Base-by-base conservation (phyloP, 805 yeast species). In the Hanseniaspora lachancei region DNA sequence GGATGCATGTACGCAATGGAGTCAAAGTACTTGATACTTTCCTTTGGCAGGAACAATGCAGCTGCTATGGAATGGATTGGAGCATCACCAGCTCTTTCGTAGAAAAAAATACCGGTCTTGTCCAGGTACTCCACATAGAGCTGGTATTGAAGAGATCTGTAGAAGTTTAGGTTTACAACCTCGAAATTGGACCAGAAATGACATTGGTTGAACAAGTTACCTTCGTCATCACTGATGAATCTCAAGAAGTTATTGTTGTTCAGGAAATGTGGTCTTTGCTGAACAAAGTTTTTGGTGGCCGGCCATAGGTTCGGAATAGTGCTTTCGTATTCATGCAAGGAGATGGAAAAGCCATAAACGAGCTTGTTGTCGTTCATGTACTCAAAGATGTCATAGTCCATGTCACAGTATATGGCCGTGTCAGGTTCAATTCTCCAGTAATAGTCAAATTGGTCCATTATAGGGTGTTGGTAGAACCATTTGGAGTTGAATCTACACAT, bases 381-480 rank as follows among this genome's bases (percentile, higher is more conserved):
- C 69, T 80, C 77, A 77, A 87, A 87, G 13, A 86, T 71, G 66
- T 87, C 96, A 68, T 84, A 84, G 62, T 81, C 80, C 57, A 89
- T 73, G 66, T 86, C 87, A 72, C 95, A 88, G 69, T 71, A 78
- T 60, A 86, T 75, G 66, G 78, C 77, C 62, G 82, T 79, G 61
- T 78, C 83, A 15, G 96, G 96, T 70, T 89, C 96, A 39, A 89
- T 89, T 69, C 95, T 81, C 96, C 96, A 89, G 74, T 86, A 87
- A 77, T 84, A 88, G 64, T 83, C 86, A 75, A 82, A 89, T 27
- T 80, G 78, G 58, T 74, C 70, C 68, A 88, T 64, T 50, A 81
- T 69, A 52, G 77, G 78, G 65, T 86, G 87, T 66, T 83, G 75
- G 77, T 81, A 87, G 72, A 87, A 84, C 67, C 83, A 84, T 0